A percentile compares a stretch with the other conserved stretches of the same genome.
phyloP scores from a whole-genome alignment of 108 stramenopile genomes.

The Skeletonema potamos region DNA sequence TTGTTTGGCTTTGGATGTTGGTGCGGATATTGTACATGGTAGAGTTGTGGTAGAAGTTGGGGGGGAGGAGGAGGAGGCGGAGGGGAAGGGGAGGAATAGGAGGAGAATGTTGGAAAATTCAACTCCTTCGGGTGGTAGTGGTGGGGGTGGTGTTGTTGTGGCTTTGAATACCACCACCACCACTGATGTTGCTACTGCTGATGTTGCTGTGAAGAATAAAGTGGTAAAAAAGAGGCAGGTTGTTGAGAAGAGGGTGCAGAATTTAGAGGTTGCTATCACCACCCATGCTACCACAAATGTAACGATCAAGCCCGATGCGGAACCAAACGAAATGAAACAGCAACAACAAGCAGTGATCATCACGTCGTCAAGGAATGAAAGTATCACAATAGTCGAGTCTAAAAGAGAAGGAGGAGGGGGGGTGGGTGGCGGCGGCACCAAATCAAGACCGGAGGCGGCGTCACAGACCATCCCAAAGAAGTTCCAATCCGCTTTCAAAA shows the following conservation, averaged over 20 bases:
- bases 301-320: neutral
- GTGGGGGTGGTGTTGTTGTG: neutral
- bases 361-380: neutral
- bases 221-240: neutral
- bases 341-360: too few species aligned
- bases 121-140: too few species aligned
- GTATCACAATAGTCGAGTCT: neutral
- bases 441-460: neutral
- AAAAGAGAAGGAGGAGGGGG: neutral
- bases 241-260: neutral
- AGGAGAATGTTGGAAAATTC: too few species aligned
- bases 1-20: constrained; percentile 6
- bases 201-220: neutral
- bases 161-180: neutral
- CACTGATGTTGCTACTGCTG: neutral
- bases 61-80: neutral
- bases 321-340: neutral
- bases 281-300: neutral
- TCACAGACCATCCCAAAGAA: neutral
- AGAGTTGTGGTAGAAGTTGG: neutral
- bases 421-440: neutral
- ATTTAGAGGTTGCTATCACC: neutral
- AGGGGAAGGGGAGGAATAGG: too few species aligned
- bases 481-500: neutral
- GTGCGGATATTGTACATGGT: neutral